Evolutionary conservation across 1,284 basidiomycete species (phyloP).

Genomic region (Exobasidium rhododendri): DNA sequence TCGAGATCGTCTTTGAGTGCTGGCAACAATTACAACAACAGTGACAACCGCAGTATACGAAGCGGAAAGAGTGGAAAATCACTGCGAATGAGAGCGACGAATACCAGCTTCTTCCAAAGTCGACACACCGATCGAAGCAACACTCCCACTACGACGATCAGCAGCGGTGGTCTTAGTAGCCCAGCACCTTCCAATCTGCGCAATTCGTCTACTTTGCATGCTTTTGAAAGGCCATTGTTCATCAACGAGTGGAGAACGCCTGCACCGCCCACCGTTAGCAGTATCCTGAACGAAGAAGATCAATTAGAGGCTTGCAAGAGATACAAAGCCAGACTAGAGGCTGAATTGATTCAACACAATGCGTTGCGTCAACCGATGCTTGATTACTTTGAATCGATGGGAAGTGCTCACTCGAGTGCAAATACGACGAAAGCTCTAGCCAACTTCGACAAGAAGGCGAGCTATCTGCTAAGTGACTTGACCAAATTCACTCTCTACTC

Average conservation of each 20-base stretch:
- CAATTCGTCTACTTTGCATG: not conserved
- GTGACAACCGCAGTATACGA: constrained; percentile 12
- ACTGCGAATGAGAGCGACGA: constrained; percentile 8
- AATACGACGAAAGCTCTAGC: constrained; percentile 65
- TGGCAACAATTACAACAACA: not conserved
- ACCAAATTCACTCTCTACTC: constrained; percentile 96
- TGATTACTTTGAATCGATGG: constrained; percentile 63
- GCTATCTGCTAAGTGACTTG: constrained; percentile 82
- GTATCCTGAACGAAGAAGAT: constrained; percentile 81
- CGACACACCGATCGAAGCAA: not conserved
- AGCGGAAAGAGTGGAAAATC: constrained; percentile 24
- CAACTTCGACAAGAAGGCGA: constrained; percentile 90
- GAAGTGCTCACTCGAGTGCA: constrained; percentile 7
- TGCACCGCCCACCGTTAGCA: constrained; percentile 73
- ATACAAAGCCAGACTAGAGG: constrained; percentile 62
- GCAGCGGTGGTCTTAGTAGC: constrained; percentile 6
- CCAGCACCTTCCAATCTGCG: not conserved
- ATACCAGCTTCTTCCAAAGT: not conserved
- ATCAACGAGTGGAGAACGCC: constrained; percentile 95
- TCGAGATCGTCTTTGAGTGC: not conserved
- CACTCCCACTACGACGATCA: too few relatives aligned
- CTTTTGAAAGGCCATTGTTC: constrained; percentile 62
- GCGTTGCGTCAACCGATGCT: constrained; percentile 78
- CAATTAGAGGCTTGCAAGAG: constrained; percentile 58
- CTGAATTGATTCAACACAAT: constrained; percentile 78